Evolutionary conservation across 2,329 filamentous ascomycete genomes (phyloP).

Genomic region (Fusarium hostae): DNA sequence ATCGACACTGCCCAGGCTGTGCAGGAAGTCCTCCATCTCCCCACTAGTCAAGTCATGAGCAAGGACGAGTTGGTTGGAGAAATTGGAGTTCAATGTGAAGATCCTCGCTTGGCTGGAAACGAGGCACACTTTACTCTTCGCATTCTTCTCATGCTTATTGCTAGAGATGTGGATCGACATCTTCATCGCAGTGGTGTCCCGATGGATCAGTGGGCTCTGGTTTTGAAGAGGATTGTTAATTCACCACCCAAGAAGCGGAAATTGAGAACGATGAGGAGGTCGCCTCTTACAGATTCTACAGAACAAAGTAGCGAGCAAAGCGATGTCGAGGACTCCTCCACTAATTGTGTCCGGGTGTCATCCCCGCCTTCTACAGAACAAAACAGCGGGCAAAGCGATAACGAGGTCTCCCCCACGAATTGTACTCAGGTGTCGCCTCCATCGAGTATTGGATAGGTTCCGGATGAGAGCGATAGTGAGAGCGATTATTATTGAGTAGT

Average conservation of each 20-base stretch:
- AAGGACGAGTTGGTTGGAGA: not conserved
- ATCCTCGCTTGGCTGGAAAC: not conserved
- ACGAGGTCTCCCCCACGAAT: not conserved
- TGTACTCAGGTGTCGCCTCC: too few relatives aligned
- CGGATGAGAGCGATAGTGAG: too few relatives aligned
- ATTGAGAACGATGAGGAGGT: fast-evolving
- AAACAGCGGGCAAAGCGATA: not conserved
- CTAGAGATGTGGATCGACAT: not conserved
- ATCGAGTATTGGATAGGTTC: too few relatives aligned
- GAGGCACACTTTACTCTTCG: not conserved
- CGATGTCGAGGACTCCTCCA: too few relatives aligned
- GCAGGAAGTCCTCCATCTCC: not conserved
- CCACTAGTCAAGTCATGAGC: too few relatives aligned
- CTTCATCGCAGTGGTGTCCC: not conserved
- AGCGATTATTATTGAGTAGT: too few relatives aligned
- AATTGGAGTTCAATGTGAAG: not conserved
- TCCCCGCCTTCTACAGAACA: not conserved
- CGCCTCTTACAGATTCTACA: not conserved
- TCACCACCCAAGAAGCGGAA: not conserved
- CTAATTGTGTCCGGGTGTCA: not conserved
- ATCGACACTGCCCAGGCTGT: not conserved
- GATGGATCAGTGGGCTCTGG: not conserved
- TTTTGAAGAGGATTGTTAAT: not conserved
- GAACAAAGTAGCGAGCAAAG: not conserved
- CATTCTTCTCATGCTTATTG: not conserved